Evolutionary conservation across 331 rosid genomes (phyloP).

Genomic region (Cydonia oblonga): DNA sequence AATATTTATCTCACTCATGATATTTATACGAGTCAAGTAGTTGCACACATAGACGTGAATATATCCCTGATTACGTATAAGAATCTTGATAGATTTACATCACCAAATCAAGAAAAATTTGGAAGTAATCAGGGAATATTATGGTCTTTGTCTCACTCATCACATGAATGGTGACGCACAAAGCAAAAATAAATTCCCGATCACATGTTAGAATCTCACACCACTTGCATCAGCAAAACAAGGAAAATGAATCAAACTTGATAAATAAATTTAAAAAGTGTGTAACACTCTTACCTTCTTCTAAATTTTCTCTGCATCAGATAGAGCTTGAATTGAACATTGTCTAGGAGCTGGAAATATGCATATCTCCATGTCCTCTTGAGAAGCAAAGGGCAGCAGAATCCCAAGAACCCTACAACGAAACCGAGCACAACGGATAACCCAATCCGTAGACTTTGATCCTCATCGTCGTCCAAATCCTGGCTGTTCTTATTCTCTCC

Average conservation of each 20-base stretch:
- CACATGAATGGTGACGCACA: too few species aligned
- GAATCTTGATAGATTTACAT: accelerated
- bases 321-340: neutral
- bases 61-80: too few species aligned
- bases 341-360: neutral
- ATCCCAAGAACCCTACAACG: neutral
- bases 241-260: neutral
- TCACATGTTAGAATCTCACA: too few species aligned
- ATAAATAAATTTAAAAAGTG: neutral
- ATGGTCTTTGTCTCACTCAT: too few species aligned
- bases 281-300: neutral
- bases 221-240: neutral
- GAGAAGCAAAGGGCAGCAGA: neutral
- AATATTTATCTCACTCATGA: too few species aligned
- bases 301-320: neutral
- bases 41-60: too few species aligned
- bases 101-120: too few species aligned
- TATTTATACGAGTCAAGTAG: too few species aligned
- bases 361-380: neutral
- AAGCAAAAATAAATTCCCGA: too few species aligned
- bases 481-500: neutral
- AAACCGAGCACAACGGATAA: neutral
- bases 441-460: neutral
- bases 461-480: neutral
- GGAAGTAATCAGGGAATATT: too few species aligned